These are phyloP conservation scores for Casuarina cunninghamiana DNA, from an alignment of 306 rosid genomes.

Conservation along the genomic window DNA sequence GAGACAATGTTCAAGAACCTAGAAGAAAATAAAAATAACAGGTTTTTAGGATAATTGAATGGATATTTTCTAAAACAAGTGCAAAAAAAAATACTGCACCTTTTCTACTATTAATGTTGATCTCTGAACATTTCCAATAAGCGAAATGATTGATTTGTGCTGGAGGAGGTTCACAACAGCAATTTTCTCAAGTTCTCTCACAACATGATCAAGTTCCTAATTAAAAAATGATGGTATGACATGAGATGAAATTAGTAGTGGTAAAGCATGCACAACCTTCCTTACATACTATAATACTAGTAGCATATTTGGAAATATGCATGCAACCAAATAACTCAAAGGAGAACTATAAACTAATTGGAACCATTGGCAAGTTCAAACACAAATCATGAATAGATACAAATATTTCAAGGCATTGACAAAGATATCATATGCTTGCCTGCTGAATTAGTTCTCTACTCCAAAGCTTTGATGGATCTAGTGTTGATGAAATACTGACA, in stretches of 20 bases:
- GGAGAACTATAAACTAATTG: background rate
- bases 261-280: background rate
- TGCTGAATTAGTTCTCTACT: constrained; percentile 87
- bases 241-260: constrained; percentile 10
- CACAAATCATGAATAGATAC: background rate
- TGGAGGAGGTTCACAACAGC: constrained; percentile 91
- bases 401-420: constrained; percentile 18
- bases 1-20: background rate
- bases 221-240: constrained; percentile 27
- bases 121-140: constrained; percentile 90
- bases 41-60: background rate
- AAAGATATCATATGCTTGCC: constrained; percentile 51
- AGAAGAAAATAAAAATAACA: background rate
- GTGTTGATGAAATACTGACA: constrained; percentile 81
- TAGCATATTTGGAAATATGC: background rate
- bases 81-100: constrained; percentile 44
- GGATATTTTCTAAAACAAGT: constrained; percentile 16
- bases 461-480: constrained; percentile 93
- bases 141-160: constrained; percentile 88
- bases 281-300: constrained; percentile 15
- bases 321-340: background rate
- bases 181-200: constrained; percentile 90
- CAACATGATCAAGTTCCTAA: constrained; percentile 95
- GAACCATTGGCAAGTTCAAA: background rate
- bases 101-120: constrained; percentile 89